Evolutionary conservation across 306 rosid genomes (phyloP), one percentile per base, ranked within the genome.

Genomic region (Delonix regia): DNA sequence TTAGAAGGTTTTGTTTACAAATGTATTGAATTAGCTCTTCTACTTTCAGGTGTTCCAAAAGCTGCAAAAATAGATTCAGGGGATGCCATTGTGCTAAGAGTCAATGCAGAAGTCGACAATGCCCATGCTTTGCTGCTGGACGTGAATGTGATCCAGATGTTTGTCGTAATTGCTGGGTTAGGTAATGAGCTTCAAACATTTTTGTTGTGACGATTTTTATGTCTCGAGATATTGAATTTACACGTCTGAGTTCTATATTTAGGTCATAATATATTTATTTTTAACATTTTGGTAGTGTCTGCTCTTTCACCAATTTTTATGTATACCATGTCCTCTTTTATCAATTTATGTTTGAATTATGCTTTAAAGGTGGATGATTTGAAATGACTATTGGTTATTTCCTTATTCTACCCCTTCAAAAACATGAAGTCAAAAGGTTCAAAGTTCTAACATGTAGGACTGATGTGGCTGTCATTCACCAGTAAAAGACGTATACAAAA

Each of bases 71-170:
- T 77, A 86, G 97, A 69, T 95, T 95, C 83, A 85, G 99, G 87
- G 99, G 99, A 82, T 95, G 99, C 73, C 99, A 95, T 83, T 92
- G 99, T 80, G 99, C 98, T 62, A 95, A 91, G 87, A 91, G 99
- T 86, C 98, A 95, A 76, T 95, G 99, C 86, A 86, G 98, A 92
- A 95, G 99, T 84, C 87, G 99, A 66, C 98, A 95, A 75, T 95
- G 99, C 81, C 99, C 99, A 60, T 95, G 99, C 81, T 92, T 92
- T 89, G 99, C 99, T 25, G 99, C 99, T 67, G 98, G 95, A 61
- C 97, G 98, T 14, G 99, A 95, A 87, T 95, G 98, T 78, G 99
- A 95, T 83, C 99, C 99, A 22, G 98, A 95, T 76, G 99, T 95
- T 71, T 95, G 99, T 79, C 92, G 97, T 48, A 91, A 95, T 75